phyloP scores from a whole-genome alignment of 2,329 filamentous ascomycete genomes.

The Colletotrichum tamarilloi region DNA sequence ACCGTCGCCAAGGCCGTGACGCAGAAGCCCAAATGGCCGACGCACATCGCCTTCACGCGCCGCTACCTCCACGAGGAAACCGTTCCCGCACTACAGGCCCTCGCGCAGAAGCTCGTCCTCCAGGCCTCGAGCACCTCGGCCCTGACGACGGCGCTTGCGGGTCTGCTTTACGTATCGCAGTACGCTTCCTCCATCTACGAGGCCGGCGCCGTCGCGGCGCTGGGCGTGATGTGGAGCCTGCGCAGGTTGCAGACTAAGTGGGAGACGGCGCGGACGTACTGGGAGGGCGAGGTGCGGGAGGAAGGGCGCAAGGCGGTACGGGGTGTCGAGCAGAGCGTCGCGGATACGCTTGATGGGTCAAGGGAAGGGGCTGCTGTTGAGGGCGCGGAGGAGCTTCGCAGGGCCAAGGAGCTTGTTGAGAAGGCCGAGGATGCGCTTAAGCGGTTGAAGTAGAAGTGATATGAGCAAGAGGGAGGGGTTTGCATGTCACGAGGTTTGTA shows the following conservation, averaged over 20 bases:
- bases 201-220: conserved; percentile 69
- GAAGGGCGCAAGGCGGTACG: conserved; percentile 73
- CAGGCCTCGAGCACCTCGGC: conserved; percentile 80
- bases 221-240: conserved; percentile 70
- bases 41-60: conserved; percentile 79
- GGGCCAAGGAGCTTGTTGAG: conserved; percentile 57
- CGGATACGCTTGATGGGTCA: conserved; percentile 54
- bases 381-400: conserved; percentile 49
- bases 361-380: conserved; percentile 39
- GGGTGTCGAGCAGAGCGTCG: conserved; percentile 65
- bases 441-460: conserved; percentile 54
- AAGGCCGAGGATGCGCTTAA: conserved; percentile 61
- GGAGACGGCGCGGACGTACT: conserved; percentile 69
- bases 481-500: conserved; percentile 18
- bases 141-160: conserved; percentile 65
- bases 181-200: conserved; percentile 67
- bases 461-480: background rate
- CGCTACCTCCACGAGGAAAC: conserved; percentile 73
- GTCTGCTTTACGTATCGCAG: conserved; percentile 67
- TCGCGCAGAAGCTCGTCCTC: conserved; percentile 79
- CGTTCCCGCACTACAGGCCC: conserved; percentile 76
- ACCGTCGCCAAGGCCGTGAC: conserved; percentile 30
- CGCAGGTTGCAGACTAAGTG: conserved; percentile 70
- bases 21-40: conserved; percentile 69
- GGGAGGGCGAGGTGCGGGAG: conserved; percentile 75